phyloP scores from a whole-genome alignment of 2,329 filamentous ascomycete species.

The Moelleriella libera region DNA sequence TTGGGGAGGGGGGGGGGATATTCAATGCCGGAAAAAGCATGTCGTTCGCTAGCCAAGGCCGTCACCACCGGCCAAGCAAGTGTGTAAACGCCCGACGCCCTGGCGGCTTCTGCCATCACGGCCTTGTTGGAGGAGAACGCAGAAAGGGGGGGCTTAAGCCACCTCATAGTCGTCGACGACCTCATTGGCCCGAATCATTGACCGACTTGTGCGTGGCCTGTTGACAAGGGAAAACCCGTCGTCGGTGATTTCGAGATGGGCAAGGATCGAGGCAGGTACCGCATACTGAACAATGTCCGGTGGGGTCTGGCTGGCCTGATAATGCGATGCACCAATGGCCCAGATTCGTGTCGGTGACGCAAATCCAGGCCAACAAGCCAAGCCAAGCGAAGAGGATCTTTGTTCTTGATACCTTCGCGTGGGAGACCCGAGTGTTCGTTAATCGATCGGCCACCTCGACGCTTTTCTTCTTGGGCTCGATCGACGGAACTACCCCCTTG shows the following conservation, averaged over 20 bases:
- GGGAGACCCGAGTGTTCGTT: no score
- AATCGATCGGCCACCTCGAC: no score
- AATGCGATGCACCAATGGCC: no score
- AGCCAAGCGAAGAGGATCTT: no score
- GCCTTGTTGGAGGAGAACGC: no score
- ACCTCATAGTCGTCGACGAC: not conserved
- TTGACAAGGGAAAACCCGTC: not conserved
- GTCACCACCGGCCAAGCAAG: not conserved
- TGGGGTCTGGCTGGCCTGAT: not conserved
- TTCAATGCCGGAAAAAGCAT: not conserved
- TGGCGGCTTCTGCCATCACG: not conserved
- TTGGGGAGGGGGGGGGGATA: not conserved
- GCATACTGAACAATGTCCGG: not conserved
- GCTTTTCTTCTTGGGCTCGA: no score
- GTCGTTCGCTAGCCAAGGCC: not conserved
- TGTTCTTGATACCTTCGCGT: no score
- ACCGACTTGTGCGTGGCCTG: no score
- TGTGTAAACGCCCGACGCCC: not conserved
- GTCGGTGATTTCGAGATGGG: not conserved
- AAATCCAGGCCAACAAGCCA: no score
- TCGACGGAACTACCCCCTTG: no score
- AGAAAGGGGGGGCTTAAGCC: not conserved
- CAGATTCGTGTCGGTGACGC: no score
- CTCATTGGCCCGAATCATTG: not conserved
- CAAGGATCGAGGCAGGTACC: not conserved